Conservation (phyloP, 129 eudicot genomes). For the Dittrichia graveolens region DNA sequence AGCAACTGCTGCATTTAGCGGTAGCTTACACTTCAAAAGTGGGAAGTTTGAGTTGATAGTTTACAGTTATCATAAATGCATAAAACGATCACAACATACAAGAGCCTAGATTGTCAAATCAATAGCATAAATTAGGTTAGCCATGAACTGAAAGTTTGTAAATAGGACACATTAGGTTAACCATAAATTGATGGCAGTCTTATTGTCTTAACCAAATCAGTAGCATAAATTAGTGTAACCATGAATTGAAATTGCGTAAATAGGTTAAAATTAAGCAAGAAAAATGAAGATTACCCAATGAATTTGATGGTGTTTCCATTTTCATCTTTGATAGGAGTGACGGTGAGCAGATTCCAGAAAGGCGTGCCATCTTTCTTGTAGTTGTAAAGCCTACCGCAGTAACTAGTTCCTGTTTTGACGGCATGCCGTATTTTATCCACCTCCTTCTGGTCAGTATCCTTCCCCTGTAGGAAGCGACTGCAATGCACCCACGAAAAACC, state of each 20-base stretch:
- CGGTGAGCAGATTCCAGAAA: conserved; percentile 92
- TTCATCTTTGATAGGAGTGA: conserved; percentile 93
- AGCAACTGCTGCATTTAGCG: no score
- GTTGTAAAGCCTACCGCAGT: conserved; percentile 92
- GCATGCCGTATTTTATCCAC: conserved; percentile 84
- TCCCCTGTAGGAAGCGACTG: conserved; percentile 98
- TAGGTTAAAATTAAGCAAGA: not conserved
- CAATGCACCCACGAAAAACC: conserved; percentile 22
- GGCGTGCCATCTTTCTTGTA: conserved; percentile 98
- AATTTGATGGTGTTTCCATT: conserved; percentile 80
- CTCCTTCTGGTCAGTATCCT: conserved; percentile 90
- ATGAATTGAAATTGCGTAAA: not conserved
- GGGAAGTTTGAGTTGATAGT: no score
- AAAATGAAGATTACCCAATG: conserved; percentile 61
- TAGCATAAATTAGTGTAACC: no score
- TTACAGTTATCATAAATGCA: no score
- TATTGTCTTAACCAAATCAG: no score
- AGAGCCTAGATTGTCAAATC: no score
- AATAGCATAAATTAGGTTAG: no score
- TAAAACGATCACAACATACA: no score
- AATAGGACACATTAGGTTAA: no score
- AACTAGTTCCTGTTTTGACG: conserved; percentile 73
- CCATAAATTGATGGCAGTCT: no score
- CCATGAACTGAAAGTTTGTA: no score
- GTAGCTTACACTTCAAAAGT: no score